Base-by-base conservation (phyloP, 83 land plant species). In the Larix sibirica region DNA sequence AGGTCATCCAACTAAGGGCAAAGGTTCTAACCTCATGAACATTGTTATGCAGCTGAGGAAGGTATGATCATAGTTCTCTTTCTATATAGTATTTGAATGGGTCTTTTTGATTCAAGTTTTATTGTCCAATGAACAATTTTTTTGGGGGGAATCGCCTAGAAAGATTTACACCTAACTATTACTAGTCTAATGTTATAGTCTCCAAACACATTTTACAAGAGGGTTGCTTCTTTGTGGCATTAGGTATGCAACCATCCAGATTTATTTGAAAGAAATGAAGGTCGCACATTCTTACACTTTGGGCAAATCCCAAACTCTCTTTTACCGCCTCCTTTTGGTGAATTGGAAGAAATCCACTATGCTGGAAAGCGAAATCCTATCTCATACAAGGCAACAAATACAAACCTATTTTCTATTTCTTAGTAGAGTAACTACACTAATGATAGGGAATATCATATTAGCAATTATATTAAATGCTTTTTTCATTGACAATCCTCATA, bases 221-320 rank as follows among this genome's bases (percentile, higher is more conserved):
- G 58, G 13, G 8, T 24, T 76, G 50, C 17, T 54, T 50, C 56
- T 54, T 28, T 54, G 13, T 69, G 40, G 54, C 79, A 38, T 26
- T 79, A 97, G 99, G 99, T 98, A 17, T 98, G 98, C 86, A 98
- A 96, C 83, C 99, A 98, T 89, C 99, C 99, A 73, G 99, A 98
- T 85, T 83, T 98, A 79, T 98, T 98, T 90, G 99, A 98, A 80
- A 91, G 99, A 18, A 98, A 93, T 89, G 99, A 98, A 82, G 99
- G 98, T 24, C 93, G 86, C 70, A 83, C 99, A 60, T 98, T 86
- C 70, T 79, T 96, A 10, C 88, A 93, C 82, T 98, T 98, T 88
- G 93, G 92, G 54, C 82, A 83, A 17, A 85, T 92, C 23, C 91
- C 91, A 77, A 86, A 92, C 81, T 68, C 96, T 73, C 96, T 93